phyloP scores from a whole-genome alignment of 768 basidiomycete genomes.

The Leccinum ochraceum region DNA sequence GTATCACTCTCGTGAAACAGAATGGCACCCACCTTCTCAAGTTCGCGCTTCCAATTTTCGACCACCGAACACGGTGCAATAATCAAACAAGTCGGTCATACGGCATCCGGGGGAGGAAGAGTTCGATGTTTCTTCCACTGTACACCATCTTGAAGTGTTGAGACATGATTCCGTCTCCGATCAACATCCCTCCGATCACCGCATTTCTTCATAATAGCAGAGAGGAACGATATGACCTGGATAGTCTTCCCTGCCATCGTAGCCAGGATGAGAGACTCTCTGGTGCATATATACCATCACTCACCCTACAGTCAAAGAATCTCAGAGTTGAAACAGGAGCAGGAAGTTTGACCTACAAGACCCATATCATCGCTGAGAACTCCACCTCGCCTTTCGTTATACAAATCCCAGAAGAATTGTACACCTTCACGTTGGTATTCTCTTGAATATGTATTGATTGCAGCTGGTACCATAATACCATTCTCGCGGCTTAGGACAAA shows the following conservation, averaged over 20 bases:
- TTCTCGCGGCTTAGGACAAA: constrained; percentile 50
- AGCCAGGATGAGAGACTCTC: constrained; percentile 3
- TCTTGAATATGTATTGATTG: constrained; percentile 86
- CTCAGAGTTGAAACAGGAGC: background rate
- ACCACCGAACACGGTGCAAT: constrained; percentile 85
- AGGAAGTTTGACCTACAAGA: constrained; percentile 42
- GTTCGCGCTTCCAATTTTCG: constrained; percentile 88
- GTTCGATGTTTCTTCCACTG: constrained; percentile 53
- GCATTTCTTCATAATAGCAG: constrained; percentile 87
- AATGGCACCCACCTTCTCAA: constrained; percentile 59
- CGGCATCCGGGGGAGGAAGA: constrained; percentile 65
- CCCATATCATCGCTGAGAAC: constrained; percentile 98
- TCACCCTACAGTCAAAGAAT: constrained; percentile 26
- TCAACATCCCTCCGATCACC: constrained; percentile 65
- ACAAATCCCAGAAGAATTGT: constrained; percentile 76
- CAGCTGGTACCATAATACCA: constrained; percentile 55
- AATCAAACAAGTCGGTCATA: constrained; percentile 88
- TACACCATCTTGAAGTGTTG: constrained; percentile 57
- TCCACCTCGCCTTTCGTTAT: constrained; percentile 67
- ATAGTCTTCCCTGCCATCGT: constrained; percentile 79
- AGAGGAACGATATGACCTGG: constrained; percentile 86
- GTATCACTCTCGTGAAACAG: background rate
- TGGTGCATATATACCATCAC: constrained; percentile 4
- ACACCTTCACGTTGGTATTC: constrained; percentile 90
- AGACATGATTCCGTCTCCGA: constrained; percentile 68